Evolutionary conservation across 1,284 basidiomycete species (phyloP).

Genomic region (Apiotrichum gracile): DNA sequence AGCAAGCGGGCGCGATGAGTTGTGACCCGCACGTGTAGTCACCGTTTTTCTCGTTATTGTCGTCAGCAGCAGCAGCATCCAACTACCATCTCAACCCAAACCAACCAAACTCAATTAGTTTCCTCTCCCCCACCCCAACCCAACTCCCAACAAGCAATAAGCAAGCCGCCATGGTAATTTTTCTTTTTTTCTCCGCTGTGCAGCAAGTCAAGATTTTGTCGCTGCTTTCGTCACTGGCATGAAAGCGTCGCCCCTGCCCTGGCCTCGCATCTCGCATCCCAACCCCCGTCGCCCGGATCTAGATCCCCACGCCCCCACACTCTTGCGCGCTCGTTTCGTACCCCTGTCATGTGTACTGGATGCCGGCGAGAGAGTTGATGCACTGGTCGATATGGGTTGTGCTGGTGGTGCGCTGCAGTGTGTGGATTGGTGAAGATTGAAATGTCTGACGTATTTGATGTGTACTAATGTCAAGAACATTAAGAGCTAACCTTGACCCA

Average conservation of each 20-base stretch:
- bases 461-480: too few species aligned
- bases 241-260: not conserved
- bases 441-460: too few species aligned
- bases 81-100: not conserved
- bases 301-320: not conserved
- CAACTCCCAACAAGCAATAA: not conserved
- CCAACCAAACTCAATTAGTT: not conserved
- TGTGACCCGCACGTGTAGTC: not conserved
- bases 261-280: not conserved
- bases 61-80: not conserved
- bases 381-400: slow-evolving; percentile 10
- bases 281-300: not conserved
- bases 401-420: not conserved
- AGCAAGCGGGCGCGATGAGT: not conserved
- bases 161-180: not conserved
- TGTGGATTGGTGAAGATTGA: too few species aligned
- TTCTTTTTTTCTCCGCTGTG: not conserved
- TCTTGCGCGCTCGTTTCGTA: not conserved
- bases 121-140: not conserved
- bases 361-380: slow-evolving; percentile 2
- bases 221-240: too few species aligned
- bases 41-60: not conserved
- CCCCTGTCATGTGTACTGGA: slow-evolving; percentile 1
- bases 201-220: not conserved
- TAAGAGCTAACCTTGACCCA: too few species aligned